Evolutionary conservation across 2,329 filamentous ascomycete genomes (phyloP).

Genomic region (Aspergillus novofumigatus): DNA sequence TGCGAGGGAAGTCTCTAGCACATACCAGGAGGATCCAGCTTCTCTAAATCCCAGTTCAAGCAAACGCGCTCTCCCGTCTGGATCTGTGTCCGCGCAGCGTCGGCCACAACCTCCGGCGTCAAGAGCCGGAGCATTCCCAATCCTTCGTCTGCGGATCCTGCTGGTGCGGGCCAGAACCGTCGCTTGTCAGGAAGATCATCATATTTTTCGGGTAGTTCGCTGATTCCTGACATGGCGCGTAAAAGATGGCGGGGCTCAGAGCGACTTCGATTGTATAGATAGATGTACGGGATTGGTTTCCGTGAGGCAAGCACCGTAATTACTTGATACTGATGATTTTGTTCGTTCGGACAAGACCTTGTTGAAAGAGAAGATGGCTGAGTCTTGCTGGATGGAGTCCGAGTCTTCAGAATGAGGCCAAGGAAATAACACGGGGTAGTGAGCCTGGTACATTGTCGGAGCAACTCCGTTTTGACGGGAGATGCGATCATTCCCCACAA

Average conservation of each 20-base stretch:
- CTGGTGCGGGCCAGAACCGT: conserved; percentile 46
- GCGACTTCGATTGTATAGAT: neutral
- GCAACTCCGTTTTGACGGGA: neutral
- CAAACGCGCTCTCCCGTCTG: conserved; percentile 50
- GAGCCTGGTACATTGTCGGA: neutral
- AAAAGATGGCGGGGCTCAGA: neutral
- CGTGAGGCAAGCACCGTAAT: neutral
- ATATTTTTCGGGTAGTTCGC: conserved; percentile 28
- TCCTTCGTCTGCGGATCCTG: conserved; percentile 50
- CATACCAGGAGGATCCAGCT: conserved; percentile 45
- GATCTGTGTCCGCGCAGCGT: conserved; percentile 50
- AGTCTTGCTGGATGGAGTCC: neutral
- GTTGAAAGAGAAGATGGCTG: neutral
- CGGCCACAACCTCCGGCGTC: conserved; percentile 50
- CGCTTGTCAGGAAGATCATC: conserved; percentile 47
- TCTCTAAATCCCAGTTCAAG: conserved; percentile 55
- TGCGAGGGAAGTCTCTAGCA: neutral
- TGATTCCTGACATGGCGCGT: conserved; percentile 18
- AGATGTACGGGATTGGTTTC: conserved; percentile 3
- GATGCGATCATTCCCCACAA: neutral
- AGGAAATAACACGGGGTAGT: neutral
- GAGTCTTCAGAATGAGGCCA: neutral
- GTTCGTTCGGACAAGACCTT: neutral
- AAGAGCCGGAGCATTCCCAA: conserved; percentile 51
- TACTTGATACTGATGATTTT: too few species aligned